A percentile compares a stretch with the other conserved stretches of the same genome.
Conservation (phyloP, 2,329 filamentous ascomycete genomes). For the Fusarium tuaranense region DNA sequence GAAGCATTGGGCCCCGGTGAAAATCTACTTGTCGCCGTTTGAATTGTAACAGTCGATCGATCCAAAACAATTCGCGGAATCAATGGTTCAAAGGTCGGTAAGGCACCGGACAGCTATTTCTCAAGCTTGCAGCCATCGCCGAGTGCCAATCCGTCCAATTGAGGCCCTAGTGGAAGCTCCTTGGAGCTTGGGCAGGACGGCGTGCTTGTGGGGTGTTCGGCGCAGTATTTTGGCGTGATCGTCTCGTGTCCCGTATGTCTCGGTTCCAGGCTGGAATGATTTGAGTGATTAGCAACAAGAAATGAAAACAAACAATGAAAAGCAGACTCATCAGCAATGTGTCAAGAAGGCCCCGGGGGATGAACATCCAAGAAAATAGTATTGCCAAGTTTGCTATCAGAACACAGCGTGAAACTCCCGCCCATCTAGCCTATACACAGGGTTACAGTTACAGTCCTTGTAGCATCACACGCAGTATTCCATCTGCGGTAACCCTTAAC, state of each 20-base stretch:
- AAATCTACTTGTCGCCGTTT: constrained; percentile 15
- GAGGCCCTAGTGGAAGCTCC: neutral
- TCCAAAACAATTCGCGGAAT: neutral
- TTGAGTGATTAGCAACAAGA: neutral
- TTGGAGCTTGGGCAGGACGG: neutral
- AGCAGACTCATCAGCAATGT: neutral
- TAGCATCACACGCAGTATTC: constrained; percentile 40
- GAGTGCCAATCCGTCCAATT: neutral
- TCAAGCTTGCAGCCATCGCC: neutral
- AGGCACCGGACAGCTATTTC: neutral
- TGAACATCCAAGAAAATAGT: constrained; percentile 43
- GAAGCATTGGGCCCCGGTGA: constrained; percentile 17
- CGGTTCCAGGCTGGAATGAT: neutral
- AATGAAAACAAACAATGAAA: neutral
- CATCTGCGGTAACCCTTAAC: constrained; percentile 37
- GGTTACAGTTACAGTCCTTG: constrained; percentile 39
- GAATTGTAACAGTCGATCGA: neutral
- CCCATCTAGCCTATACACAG: constrained; percentile 45
- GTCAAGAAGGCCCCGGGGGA: neutral
- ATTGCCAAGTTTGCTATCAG: constrained; percentile 44
- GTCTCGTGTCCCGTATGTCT: neutral
- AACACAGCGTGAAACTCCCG: constrained; percentile 44
- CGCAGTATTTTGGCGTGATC: neutral
- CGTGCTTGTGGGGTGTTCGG: neutral
- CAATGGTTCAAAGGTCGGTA: neutral